Percentiles rank a stretch among this genome's conserved stretches.
Evolutionary conservation across 2,329 filamentous ascomycete genomes (phyloP).

Genomic region (Whalleya microplaca): DNA sequence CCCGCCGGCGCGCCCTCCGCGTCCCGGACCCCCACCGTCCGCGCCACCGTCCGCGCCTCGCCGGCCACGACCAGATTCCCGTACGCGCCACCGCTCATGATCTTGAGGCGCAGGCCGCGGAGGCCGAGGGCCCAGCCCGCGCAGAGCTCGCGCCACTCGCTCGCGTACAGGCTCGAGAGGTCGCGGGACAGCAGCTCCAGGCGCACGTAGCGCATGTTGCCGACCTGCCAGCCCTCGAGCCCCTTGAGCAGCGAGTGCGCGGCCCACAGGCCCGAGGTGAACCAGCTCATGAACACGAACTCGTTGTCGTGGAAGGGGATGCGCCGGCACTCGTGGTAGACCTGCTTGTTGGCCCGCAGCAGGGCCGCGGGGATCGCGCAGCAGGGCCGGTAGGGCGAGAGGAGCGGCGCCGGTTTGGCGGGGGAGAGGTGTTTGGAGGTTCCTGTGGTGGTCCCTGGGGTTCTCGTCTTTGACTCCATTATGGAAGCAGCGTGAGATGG

Average conservation of each 20-base stretch:
- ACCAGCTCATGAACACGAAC: conserved; percentile 52
- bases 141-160: conserved; percentile 45
- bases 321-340: conserved; percentile 47
- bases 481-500: background rate
- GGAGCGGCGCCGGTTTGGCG: conserved; percentile 9
- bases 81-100: conserved; percentile 35
- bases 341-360: conserved; percentile 42
- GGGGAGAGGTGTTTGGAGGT: too few species aligned
- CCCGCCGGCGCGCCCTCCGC: conserved; percentile 10
- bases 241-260: conserved; percentile 42
- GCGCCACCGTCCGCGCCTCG: conserved; percentile 1
- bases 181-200: conserved; percentile 47
- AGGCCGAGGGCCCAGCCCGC: conserved; percentile 40
- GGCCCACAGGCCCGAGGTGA: conserved; percentile 48
- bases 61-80: too few species aligned
- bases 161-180: conserved; percentile 34
- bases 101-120: conserved; percentile 45
- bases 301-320: conserved; percentile 49
- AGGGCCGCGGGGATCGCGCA: conserved; percentile 46
- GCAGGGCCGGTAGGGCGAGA: conserved; percentile 42
- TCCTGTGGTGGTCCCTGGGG: background rate
- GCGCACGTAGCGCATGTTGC: conserved; percentile 43
- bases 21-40: conserved; percentile 18
- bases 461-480: background rate
- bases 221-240: conserved; percentile 47